phyloP scores from a whole-genome alignment of 2,329 filamentous ascomycete species.

The Reticulascus tulasneorum region DNA sequence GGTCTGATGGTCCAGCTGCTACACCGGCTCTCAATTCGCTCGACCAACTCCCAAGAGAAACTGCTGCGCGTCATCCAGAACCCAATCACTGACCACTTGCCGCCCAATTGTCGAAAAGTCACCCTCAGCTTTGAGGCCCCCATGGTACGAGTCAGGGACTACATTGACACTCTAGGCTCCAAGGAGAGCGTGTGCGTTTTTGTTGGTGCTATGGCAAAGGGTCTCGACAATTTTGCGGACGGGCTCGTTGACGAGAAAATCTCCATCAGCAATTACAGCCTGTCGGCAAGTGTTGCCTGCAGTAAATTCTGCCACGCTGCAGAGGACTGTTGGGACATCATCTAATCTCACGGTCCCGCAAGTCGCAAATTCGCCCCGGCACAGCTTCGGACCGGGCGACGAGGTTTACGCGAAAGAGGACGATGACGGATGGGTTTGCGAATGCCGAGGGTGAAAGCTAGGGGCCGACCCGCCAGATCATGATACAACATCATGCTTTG shows the following conservation, averaged over 20 bases:
- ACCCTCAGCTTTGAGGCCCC: constrained; percentile 92
- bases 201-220: constrained; percentile 97
- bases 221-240: constrained; percentile 91
- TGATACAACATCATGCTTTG: constrained; percentile 5
- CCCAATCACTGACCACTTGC: constrained; percentile 93
- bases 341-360: too few relatives aligned
- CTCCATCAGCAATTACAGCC: constrained; percentile 95
- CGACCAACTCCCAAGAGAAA: constrained; percentile 96
- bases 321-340: constrained; percentile 92
- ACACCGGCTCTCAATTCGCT: constrained; percentile 91
- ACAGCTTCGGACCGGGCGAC: too few relatives aligned
- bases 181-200: constrained; percentile 97
- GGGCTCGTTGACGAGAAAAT: constrained; percentile 94
- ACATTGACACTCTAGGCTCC: constrained; percentile 71
- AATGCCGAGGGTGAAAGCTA: too few relatives aligned
- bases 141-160: constrained; percentile 83
- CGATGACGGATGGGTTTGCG: too few relatives aligned
- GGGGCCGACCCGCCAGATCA: background rate
- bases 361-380: too few relatives aligned
- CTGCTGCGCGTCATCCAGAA: constrained; percentile 96
- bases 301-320: constrained; percentile 99
- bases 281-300: constrained; percentile 96
- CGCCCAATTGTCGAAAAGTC: constrained; percentile 95
- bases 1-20: constrained; percentile 98
- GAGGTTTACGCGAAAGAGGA: too few relatives aligned